Evolutionary conservation across 805 yeast genomes (phyloP), one percentile per base, ranked within the genome.

Genomic region (Priceomyces haplophilus): DNA sequence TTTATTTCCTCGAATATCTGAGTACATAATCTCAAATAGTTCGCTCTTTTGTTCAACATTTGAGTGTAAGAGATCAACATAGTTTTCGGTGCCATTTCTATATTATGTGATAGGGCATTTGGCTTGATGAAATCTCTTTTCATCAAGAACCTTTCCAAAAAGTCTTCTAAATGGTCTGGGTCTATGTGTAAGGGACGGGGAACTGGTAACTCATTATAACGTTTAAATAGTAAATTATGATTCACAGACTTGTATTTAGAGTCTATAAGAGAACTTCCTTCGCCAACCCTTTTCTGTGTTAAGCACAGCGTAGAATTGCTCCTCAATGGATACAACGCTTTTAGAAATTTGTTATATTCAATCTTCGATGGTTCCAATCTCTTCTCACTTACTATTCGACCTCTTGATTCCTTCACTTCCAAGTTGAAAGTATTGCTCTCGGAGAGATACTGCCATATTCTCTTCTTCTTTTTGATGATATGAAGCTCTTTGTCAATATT

Each of bases 1-100:
- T 52, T 54, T 39, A 67, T 41, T 42, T 69, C 74, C 32, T 51
- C 47, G 7, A 67, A 41, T 0, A 69, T 48, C 3, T 49, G 49
- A 40, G 55, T 48, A 24, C 61, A 49, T 45, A 50, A 53, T 12
- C 38, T 37, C 7, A 60, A 35, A 35, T 62, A 59, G 3, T 48
- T 42, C 12, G 48, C 43, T 20, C 69, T 48, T 23, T 36, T 45
- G 4, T 38, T 44, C 17, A 58, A 44, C 48, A 54, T 58, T 17
- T 48, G 46, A n/a, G 48, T 34, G 41, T 50, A 58, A 4, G 49
- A 50, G 23, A 47, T 48, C n/a, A 41, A 18, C 2, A 45, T 30
- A 12, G 45, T 41, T 17, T 42, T 34, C 2, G 42, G 34, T 7
- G 45, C 40, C 8, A 29, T 23, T 1, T 19, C n/a, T 20, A 12